Conservation (phyloP, 352 stramenopile genomes). For the Phytophthora chlamydospora region DNA sequence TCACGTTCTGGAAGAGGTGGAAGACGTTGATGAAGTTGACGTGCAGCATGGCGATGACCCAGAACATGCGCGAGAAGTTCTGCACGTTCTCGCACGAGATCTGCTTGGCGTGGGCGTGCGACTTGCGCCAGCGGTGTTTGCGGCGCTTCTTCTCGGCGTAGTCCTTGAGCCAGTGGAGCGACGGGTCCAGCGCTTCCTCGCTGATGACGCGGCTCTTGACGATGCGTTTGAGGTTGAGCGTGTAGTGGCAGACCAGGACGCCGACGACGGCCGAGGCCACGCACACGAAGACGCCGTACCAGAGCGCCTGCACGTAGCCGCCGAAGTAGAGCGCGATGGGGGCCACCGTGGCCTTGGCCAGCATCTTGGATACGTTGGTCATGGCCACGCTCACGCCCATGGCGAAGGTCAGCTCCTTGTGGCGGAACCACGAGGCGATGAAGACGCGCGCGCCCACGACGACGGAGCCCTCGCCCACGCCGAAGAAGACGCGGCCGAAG, state of each 20-base stretch:
- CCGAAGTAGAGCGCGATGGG: constrained; percentile 86
- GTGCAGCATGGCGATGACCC: constrained; percentile 84
- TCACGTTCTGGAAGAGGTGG: constrained; percentile 93
- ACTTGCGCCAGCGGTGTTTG: constrained; percentile 49
- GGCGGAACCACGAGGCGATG: constrained; percentile 84
- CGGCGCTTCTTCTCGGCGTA: constrained; percentile 73
- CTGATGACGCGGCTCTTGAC: constrained; percentile 65
- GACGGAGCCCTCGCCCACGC: constrained; percentile 80
- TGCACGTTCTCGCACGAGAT: constrained; percentile 71
- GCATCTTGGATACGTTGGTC: constrained; percentile 92
- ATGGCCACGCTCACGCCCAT: constrained; percentile 90
- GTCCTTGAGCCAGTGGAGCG: constrained; percentile 72
- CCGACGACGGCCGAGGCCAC: constrained; percentile 58
- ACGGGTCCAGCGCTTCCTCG: constrained; percentile 57
- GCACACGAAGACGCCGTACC: constrained; percentile 76
- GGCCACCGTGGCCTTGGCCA: constrained; percentile 89
- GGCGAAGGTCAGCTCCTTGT: constrained; percentile 86
- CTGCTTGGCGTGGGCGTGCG: constrained; percentile 38
- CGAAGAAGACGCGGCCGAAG: constrained; percentile 84
- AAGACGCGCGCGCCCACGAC: constrained; percentile 83
- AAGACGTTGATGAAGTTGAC: constrained; percentile 92
- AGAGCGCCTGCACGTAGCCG: constrained; percentile 86
- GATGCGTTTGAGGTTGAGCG: constrained; percentile 61
- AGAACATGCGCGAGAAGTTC: constrained; percentile 88
- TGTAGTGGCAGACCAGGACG: constrained; percentile 66